phyloP scores from a whole-genome alignment of 495 filamentous ascomycete genomes.

The Ramalina intermedia region DNA sequence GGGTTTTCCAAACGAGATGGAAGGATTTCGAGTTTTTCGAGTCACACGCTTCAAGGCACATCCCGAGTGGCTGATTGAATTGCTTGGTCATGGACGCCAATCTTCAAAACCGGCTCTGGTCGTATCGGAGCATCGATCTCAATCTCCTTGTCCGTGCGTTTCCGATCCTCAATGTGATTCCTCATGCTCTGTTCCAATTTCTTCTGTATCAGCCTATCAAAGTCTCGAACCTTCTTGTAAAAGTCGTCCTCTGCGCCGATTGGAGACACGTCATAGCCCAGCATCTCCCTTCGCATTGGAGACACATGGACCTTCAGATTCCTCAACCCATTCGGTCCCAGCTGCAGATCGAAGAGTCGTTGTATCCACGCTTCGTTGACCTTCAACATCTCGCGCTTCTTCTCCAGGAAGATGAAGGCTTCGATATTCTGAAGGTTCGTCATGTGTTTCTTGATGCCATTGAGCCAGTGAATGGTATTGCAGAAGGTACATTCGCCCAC shows the following conservation, averaged over 20 bases:
- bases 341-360: constrained; percentile 7
- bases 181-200: background rate
- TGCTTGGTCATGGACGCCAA: too few relatives aligned
- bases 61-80: too few relatives aligned
- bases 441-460: constrained; percentile 9
- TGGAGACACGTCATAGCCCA: background rate
- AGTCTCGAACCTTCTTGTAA: background rate
- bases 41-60: too few relatives aligned
- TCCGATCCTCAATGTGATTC: background rate
- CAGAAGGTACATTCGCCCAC: constrained; percentile 9
- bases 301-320: constrained; percentile 5
- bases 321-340: constrained; percentile 9
- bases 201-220: background rate
- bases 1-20: too few relatives aligned
- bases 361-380: constrained; percentile 7
- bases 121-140: too few relatives aligned
- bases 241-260: background rate
- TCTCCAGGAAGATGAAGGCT: constrained; percentile 6
- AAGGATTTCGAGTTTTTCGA: too few relatives aligned
- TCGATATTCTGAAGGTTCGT: constrained; percentile 6
- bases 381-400: background rate
- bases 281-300: background rate
- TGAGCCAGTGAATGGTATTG: constrained; percentile 8
- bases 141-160: too few relatives aligned
- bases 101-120: too few relatives aligned